Conservation (phyloP, 108 stramenopile species). For the Stephanodiscus minutulus region DNA sequence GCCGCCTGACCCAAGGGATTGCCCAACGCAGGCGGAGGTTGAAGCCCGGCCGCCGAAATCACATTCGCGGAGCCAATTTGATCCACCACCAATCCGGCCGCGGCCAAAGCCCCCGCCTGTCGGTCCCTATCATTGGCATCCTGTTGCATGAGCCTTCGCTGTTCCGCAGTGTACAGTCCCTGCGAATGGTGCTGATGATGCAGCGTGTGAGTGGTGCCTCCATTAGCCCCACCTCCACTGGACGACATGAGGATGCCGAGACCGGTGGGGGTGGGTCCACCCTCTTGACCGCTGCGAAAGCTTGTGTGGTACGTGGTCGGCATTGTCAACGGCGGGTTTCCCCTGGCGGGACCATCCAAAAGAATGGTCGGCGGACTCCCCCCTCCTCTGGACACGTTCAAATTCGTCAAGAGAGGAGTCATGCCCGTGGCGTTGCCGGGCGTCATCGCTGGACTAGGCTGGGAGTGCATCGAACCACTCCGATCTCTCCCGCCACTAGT, state of each 20-base stretch:
- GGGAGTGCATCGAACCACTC: constrained; percentile 45
- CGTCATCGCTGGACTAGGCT: constrained; percentile 48
- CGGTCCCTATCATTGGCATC: constrained; percentile 80
- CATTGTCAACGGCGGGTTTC: constrained; percentile 1
- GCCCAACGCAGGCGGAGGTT: constrained; percentile 54
- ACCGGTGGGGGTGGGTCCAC: constrained; percentile 63
- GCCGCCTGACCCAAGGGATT: constrained; percentile 15
- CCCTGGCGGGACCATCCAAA: constrained; percentile 26
- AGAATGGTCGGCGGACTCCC: constrained; percentile 40
- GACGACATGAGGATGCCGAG: constrained; percentile 72
- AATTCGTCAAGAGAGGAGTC: constrained; percentile 34
- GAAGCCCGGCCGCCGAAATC: constrained; percentile 41
- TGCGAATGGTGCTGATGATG: constrained; percentile 33
- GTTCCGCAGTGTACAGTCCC: constrained; percentile 42
- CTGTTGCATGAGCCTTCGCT: constrained; percentile 49
- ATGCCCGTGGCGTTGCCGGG: constrained; percentile 44
- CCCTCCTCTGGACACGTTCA: constrained; percentile 17
- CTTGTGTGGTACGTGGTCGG: constrained; percentile 38
- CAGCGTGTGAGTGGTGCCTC: constrained; percentile 23
- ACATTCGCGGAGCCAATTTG: constrained; percentile 6
- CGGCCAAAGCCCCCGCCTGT: constrained; percentile 85
- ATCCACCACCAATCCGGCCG: constrained; percentile 83
- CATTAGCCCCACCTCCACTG: constrained; percentile 13
- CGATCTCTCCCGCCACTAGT: constrained; percentile 41
- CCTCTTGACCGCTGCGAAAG: constrained; percentile 30